Base-by-base conservation (phyloP, 1,284 basidiomycete genomes). In the Afroboletus lepidellus region DNA sequence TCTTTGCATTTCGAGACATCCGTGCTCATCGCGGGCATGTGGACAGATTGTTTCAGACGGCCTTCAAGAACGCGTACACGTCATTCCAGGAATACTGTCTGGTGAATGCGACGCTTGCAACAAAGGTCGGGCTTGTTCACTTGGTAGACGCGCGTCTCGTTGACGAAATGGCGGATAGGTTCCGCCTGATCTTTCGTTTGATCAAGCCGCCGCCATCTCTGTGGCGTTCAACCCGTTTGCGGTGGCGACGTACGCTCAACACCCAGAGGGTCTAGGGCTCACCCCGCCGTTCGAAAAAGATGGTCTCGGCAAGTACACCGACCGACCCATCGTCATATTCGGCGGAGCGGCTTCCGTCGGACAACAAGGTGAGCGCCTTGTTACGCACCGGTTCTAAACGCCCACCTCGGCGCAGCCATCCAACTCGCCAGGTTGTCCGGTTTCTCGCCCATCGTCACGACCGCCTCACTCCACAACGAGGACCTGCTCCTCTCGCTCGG, bases 401-500 rank as follows among this genome's bases (percentile, higher is more conserved):
- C 9, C n/a, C 32, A 3, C 16, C 9, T 18, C 41, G 8, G 20
- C 13, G 3, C 13, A 57, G 57, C 57, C 3, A 71, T 77, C 29
- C 74, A 78, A 57, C 62, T 78, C 11, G 68, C 72, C 5, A 69
- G 64, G 51, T 51, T 75, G 24, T 65, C 69, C 2, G 75, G 74
- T 1, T 76, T 74, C 60, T 58, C 55, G 2, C 68, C 64, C 4
- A 73, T 76, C 45, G 67, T 76, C 52, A 59, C 73, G 13, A 74
- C 75, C 11, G 68, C 74, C 9, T 76, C 74, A 15, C 51, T 61
- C 6, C 59, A 64, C 36, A 73, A 78, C 58, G 54, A 50, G 2
- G 66, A 60, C 1, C 59, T 3, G 69, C 64, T 77, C 50, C 68
- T 68, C 29, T 66, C 69, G 0, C 65, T 74, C 41, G 77, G 78